phyloP scores from a whole-genome alignment of 129 eudicot genomes.

The Centrapalus pauciflorus region DNA sequence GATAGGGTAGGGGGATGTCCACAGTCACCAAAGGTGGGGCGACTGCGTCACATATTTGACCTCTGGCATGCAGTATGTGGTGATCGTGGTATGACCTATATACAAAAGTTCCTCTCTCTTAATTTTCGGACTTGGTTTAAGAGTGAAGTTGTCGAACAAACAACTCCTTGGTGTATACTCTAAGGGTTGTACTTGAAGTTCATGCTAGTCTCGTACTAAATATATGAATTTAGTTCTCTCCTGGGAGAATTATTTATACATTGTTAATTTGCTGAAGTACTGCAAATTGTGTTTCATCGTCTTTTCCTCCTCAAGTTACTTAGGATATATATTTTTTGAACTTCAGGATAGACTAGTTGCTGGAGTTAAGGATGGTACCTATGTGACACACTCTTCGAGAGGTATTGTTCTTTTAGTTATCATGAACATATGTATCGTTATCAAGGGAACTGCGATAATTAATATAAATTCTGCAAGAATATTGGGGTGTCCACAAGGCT shows the following conservation, averaged over 20 bases:
- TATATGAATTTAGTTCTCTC: neutral
- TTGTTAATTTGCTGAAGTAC: neutral
- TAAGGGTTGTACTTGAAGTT: neutral
- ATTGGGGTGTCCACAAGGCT: neutral
- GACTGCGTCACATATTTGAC: too few relatives aligned
- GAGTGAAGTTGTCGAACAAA: too few relatives aligned
- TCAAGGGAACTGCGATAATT: neutral
- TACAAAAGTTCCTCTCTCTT: too few relatives aligned
- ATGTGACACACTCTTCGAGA: conserved; percentile 1
- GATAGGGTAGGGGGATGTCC: too few relatives aligned
- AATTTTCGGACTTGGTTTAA: too few relatives aligned
- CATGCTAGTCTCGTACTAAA: neutral
- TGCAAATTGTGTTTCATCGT: neutral
- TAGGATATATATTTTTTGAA: neutral
- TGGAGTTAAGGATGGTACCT: conserved; percentile 5
- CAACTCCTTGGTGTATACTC: neutral
- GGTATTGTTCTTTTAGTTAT: neutral
- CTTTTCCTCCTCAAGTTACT: neutral
- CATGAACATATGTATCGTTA: neutral
- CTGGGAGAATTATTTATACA: neutral
- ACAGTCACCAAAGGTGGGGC: too few relatives aligned
- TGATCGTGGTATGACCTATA: too few relatives aligned
- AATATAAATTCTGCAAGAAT: neutral
- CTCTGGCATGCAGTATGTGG: too few relatives aligned
- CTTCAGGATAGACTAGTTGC: conserved; percentile 6